Evolutionary conservation across 768 basidiomycete species (phyloP).

Genomic region (Mrakia blollopis): DNA sequence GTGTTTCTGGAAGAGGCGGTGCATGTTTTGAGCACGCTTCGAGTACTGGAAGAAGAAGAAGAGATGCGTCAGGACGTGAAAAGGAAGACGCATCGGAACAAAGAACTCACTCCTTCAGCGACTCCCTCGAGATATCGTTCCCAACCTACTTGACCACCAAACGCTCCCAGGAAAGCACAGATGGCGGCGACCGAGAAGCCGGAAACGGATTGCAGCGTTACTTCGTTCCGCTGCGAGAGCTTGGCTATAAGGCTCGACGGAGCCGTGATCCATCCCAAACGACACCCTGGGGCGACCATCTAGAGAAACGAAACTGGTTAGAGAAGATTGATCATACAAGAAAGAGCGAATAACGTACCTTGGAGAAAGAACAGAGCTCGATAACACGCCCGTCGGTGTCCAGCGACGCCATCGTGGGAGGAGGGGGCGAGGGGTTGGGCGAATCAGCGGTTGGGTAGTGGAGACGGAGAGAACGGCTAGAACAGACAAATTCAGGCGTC

Average conservation of each 20-base stretch:
- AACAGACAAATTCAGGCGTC: too few relatives aligned
- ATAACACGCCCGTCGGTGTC: conserved; percentile 29
- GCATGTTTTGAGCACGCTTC: conserved; percentile 22
- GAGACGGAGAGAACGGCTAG: conserved; percentile 19
- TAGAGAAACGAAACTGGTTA: neutral
- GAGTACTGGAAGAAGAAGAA: conserved; percentile 20
- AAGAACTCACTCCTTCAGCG: conserved; percentile 11
- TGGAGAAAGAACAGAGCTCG: conserved; percentile 22
- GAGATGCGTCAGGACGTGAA: neutral
- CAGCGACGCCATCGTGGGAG: conserved; percentile 21
- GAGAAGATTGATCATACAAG: neutral
- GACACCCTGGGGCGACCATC: conserved; percentile 28
- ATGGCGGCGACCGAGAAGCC: conserved; percentile 32
- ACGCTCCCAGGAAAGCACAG: conserved; percentile 27
- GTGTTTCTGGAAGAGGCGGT: conserved; percentile 19
- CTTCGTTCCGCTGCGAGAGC: conserved; percentile 17
- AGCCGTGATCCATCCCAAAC: conserved; percentile 24
- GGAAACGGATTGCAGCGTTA: conserved; percentile 28
- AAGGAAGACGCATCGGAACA: too few relatives aligned
- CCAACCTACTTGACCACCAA: conserved; percentile 26
- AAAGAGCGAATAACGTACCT: neutral
- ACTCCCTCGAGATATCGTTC: conserved; percentile 20
- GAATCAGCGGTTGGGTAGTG: neutral
- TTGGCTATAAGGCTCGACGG: conserved; percentile 19
- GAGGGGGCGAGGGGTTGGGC: neutral